Conservation (phyloP, 2,329 filamentous ascomycete genomes). For the Neonectria ditissima region DNA sequence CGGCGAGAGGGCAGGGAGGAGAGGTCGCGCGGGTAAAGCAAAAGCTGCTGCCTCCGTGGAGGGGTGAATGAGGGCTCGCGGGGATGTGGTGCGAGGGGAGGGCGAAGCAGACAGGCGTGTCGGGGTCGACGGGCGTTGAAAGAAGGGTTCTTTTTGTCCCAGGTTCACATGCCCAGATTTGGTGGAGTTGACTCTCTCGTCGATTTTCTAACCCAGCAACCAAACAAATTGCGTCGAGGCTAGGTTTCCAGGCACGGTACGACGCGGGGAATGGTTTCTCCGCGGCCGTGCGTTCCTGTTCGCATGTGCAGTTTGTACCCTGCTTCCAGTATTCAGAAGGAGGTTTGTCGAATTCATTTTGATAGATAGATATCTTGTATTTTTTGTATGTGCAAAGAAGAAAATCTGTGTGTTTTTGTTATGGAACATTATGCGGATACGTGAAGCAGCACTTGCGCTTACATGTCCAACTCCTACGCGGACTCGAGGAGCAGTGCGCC, state of each 20-base stretch:
- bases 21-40: background rate
- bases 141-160: conserved; percentile 2
- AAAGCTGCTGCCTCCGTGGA: conserved; percentile 1
- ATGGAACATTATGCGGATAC: background rate
- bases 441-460: background rate
- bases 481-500: background rate
- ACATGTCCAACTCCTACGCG: background rate
- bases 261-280: conserved; percentile 17
- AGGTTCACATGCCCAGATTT: conserved; percentile 18
- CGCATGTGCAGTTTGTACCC: no score
- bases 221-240: conserved; percentile 11
- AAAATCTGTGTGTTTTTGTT: no score
- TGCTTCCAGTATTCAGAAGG: background rate
- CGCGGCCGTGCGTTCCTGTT: background rate
- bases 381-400: background rate
- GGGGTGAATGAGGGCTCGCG: background rate
- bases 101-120: background rate
- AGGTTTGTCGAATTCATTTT: background rate
- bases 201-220: conserved; percentile 26
- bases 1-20: background rate
- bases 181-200: conserved; percentile 11
- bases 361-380: background rate
- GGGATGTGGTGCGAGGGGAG: background rate
- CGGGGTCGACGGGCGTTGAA: conserved; percentile 11
- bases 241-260: background rate